Percentiles rank a stretch among this genome's conserved stretches.
phyloP scores from a whole-genome alignment of 148 eudicot genomes.

The Dysphania ambrosioides region DNA sequence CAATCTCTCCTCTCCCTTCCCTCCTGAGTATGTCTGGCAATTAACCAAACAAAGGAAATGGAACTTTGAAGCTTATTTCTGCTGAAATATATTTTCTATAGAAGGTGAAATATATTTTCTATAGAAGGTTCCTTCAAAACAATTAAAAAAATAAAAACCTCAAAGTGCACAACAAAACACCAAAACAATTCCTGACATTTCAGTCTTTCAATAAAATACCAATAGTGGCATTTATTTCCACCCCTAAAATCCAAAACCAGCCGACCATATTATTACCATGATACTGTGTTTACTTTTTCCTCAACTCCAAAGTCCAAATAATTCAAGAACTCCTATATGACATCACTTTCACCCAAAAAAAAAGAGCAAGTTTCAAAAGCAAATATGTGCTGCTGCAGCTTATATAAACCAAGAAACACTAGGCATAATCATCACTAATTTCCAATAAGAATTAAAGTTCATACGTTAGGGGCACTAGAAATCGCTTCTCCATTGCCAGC shows the following conservation, averaged over 20 bases:
- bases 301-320: background rate
- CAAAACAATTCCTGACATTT: background rate
- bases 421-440: background rate
- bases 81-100: background rate
- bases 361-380: background rate
- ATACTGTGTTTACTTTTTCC: too few species aligned
- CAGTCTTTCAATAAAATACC: background rate
- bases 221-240: background rate
- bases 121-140: background rate
- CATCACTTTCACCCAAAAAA: background rate
- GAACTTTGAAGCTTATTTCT: background rate
- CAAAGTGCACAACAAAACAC: background rate
- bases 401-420: background rate
- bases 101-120: background rate
- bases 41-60: background rate
- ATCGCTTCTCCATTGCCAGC: conserved; percentile 15
- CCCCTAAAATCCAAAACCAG: background rate
- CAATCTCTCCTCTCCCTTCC: background rate
- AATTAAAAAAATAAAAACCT: background rate
- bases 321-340: background rate
- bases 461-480: conserved; percentile 12
- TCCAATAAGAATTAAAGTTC: background rate
- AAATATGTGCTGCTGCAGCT: background rate
- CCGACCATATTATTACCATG: background rate
- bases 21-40: background rate